Evolutionary conservation across 1,284 basidiomycete genomes (phyloP), one percentile per base, ranked within the genome.

Genomic region (Cutaneotrichosporon sp.): DNA sequence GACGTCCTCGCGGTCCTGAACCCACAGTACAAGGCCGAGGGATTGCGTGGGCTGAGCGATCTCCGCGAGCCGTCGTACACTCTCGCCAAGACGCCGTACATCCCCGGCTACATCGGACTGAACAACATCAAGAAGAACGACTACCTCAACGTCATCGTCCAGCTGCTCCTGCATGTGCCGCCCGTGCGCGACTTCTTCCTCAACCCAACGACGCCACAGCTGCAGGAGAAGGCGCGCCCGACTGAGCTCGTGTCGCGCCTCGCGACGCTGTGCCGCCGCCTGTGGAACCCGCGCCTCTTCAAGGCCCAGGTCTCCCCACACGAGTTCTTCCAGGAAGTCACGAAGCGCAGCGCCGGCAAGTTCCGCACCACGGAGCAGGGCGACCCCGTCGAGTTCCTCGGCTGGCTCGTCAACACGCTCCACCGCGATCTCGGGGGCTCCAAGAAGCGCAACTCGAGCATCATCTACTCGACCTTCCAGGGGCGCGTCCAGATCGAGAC

Each of bases 51-150:
- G 29, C 86, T 64, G 71, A 77, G 83, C 4, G 85, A 88, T 72
- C 82, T 91, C n/a, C 80, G 84, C 7, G 31, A 74, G 56, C 77
- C 80, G 4, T 90, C 90, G 2, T 95, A 91, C 73, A 95, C 97
- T 72, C 85, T 99, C 51, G 77, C 84, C 5, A 87, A 87, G 34
- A 87, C 87, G 65, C 83, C 90, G 25, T 99, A 99, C 79, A 81
- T 90, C 52, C 91, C 95, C 42, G 97, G 97, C 3, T 98, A 92
- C 79, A 87, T 99, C 69, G 97, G 97, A 47, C 83, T 99, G 52
- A 99, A 99, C 83, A 94, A 99, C 76, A 95, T 99, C 81, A 95
- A 95, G 78, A 84, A 86, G 68, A 97, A 97, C 77, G 95, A 98
- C 76, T 94, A 97, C 75, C 89, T 97, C 85, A 99, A 99, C 78